Evolutionary conservation across 169 alveolate genomes (phyloP), one percentile per base, ranked within the genome.

Genomic region (Pseudocohnilembus persalinus): DNA sequence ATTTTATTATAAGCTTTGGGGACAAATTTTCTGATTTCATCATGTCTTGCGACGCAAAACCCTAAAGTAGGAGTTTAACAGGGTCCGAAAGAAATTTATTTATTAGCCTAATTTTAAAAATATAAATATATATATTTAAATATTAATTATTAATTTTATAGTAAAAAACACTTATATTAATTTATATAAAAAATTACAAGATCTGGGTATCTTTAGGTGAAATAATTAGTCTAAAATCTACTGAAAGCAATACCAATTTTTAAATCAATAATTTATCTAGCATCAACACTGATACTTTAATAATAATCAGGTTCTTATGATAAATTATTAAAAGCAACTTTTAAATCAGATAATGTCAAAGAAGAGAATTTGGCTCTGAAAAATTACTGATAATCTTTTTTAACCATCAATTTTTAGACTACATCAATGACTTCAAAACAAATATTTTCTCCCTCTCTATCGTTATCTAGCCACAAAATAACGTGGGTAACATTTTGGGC

Each of bases 391-490:
- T 65, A n/a, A 1, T 78, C 30, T 63, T 68, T 77, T 1, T 79
- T 35, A 27, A 29, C 84, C 30, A n/a, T 79, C n/a, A 30, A 31
- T 73, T 34, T 79, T 20, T 34, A 33, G 24, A 79, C 33, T 26
- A 73, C 76, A 63, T 73, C 29, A 15, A 79, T 79, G 0, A 98
- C 99, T 93, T 99, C 99, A 93, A 96, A 99, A 93, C 99, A 99
- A 32, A 99, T 99, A 88, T 99, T 99, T 91, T 99, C 99, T 29
- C 99, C 99, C 90, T 99, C 99, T 81, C 99, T 95, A 93, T 99
- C 99, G 85, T 99, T 98, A 91, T 99, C 99, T 29, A 99, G 96
- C 99, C 99, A 99, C 72, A 99, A 97, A n/a, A 99, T 98, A 83
- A 98, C 79, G 83, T 93, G 93, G 84, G 91, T 94, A 85, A 98